These are phyloP conservation scores for Trypanosoma platydactyli DNA, from an alignment of 208 protist species.

Conservation along the genomic window DNA sequence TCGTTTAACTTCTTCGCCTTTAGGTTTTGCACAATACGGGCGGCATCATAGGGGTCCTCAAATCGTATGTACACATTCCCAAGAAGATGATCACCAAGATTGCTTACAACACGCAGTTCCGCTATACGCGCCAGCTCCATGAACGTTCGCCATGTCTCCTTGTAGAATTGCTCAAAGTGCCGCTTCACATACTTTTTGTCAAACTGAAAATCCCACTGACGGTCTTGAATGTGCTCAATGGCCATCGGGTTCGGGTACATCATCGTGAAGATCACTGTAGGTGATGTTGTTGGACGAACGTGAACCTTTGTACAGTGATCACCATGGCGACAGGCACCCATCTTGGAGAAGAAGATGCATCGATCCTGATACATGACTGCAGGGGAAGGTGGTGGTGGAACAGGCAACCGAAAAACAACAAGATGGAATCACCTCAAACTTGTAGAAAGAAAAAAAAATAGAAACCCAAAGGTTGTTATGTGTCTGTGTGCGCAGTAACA, in stretches of 20 bases:
- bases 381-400: too few species aligned
- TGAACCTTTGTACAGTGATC: constrained; percentile 96
- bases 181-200: constrained; percentile 90
- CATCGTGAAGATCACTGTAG: constrained; percentile 95
- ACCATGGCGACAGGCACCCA: constrained; percentile 98
- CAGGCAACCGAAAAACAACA: too few species aligned
- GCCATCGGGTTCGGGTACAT: constrained; percentile 95
- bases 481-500: too few species aligned
- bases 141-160: constrained; percentile 94
- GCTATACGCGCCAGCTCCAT: constrained; percentile 94
- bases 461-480: too few species aligned
- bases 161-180: constrained; percentile 98
- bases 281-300: constrained; percentile 89
- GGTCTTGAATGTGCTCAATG: constrained; percentile 59
- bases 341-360: constrained; percentile 97
- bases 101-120: constrained; percentile 96
- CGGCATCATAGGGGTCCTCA: constrained; percentile 83
- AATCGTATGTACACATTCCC: constrained; percentile 99
- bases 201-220: constrained; percentile 54
- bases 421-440: background rate
- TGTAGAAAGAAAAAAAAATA: background rate
- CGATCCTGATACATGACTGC: constrained; percentile 48
- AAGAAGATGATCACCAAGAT: constrained; percentile 96
- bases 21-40: constrained; percentile 77
- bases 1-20: constrained; percentile 88